Conservation (phyloP, 2,329 filamentous ascomycete genomes). For the Phialocephala subalpina region DNA sequence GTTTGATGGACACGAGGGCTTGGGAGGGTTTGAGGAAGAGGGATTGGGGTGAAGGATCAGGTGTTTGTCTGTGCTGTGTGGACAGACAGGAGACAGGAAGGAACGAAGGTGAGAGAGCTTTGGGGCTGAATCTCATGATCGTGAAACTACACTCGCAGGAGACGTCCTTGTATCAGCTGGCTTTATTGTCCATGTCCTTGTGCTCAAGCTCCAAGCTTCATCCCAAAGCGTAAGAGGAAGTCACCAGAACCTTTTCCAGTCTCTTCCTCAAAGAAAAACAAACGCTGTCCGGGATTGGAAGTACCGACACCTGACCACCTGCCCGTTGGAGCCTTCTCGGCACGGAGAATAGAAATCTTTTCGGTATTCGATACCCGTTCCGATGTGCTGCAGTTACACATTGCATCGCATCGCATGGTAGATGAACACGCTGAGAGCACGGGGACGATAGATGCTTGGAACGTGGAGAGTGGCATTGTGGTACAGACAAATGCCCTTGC, state of each 20-base stretch:
- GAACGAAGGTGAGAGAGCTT: neutral
- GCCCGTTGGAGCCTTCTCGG: neutral
- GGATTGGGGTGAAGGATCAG: neutral
- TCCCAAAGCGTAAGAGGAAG: neutral
- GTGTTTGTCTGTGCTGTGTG: conserved; percentile 9
- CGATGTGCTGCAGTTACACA: neutral
- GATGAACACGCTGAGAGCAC: neutral
- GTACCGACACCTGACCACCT: neutral
- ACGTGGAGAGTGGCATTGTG: neutral
- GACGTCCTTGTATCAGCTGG: neutral
- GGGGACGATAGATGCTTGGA: neutral
- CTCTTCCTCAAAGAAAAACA: no score
- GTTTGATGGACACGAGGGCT: neutral
- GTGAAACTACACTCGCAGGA: neutral
- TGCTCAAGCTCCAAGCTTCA: neutral
- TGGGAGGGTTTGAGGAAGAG: neutral
- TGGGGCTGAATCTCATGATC: neutral
- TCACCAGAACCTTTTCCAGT: no score
- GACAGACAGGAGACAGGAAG: neutral
- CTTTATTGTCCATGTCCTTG: neutral
- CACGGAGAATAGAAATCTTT: neutral
- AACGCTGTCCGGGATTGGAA: no score
- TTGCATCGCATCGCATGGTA: neutral
- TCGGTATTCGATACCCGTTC: neutral
- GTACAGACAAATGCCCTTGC: no score